Evolutionary conservation across 306 rosid species (phyloP), one percentile per base, ranked within the genome.

Genomic region (Fragaria nilgerrensis): DNA sequence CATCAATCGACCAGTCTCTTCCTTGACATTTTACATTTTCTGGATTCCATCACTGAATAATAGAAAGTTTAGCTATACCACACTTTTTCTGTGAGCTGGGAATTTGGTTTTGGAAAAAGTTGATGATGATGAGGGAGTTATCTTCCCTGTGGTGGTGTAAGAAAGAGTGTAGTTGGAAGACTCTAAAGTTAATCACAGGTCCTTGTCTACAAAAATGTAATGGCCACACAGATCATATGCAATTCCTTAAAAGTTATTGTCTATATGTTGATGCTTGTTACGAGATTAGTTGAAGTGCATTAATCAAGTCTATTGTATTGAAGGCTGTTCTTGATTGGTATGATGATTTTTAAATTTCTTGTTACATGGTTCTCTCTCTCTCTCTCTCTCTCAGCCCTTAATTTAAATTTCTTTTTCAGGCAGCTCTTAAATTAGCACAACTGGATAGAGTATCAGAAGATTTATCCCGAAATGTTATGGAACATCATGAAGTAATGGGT

Each of bases 401-500:
- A 9, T 48, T 41, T 68, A 22, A 70, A 44, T 14, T 10, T 47
- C 12, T 75, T 62, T 76, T 43, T 62, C 76, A 96, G 98, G 99
- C 98, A 68, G 68, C 99, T 73, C 95, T 91, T 81, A 89, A 96
- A 87, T 87, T 96, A 79, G 84, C 90, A 49, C 99, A 96, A 76
- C 87, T 96, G 85, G 99, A 96, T 85, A 96, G 72, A 84, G 98
- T 96, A 64, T 91, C 98, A 29, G 99, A 96, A 80, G 79, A 68
- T 52, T 86, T 96, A 73, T 96, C 99, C 73, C 90, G 83, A 74
- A 95, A 96, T 69, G 97, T 96, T 75, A 96, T 96, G 97, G 90
- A 96, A 86, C 92, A 96, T 83, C 96, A 96, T 82, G 97, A 96
- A 96, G 99, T 96, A 84, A 96, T 96, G 98, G 99, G 99, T 96